phyloP scores from a whole-genome alignment of 176 grass and related monocot genomes.

The Raddia distichophylla region DNA sequence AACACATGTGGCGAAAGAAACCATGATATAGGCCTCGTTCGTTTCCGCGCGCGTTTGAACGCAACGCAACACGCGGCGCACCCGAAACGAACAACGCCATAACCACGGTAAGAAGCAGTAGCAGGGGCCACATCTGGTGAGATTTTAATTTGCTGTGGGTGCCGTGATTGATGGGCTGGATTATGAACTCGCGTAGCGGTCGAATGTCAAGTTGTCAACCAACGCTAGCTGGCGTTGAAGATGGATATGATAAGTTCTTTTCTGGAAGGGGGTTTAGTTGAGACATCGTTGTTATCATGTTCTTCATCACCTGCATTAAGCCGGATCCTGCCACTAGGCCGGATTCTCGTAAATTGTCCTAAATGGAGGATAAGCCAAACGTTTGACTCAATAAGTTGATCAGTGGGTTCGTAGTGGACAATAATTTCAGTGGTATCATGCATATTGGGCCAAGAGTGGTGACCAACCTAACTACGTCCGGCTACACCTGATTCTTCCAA shows the following conservation, averaged over 20 bases:
- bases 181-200: not conserved
- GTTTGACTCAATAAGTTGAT: not conserved
- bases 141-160: not conserved
- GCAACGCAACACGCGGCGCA: too few species aligned
- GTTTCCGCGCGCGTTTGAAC: too few species aligned
- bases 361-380: not conserved
- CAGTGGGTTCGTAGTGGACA: not conserved
- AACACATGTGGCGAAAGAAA: too few species aligned
- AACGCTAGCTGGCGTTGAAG: not conserved
- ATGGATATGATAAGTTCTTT: not conserved
- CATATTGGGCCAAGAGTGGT: not conserved
- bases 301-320: not conserved
- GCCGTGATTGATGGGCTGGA: not conserved
- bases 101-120: too few species aligned
- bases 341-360: not conserved
- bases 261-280: not conserved
- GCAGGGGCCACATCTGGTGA: too few species aligned
- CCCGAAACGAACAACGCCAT: too few species aligned
- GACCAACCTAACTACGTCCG: not conserved
- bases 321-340: not conserved
- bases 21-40: too few species aligned
- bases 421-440: not conserved
- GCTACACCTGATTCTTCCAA: not conserved
- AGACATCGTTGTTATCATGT: not conserved
- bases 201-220: slow-evolving; percentile 28